Percentiles rank a stretch among this genome's conserved stretches.
These are phyloP conservation scores for Cucurbitaria berberidis DNA, from an alignment of 2,329 filamentous ascomycete species.

Conservation along the genomic window DNA sequence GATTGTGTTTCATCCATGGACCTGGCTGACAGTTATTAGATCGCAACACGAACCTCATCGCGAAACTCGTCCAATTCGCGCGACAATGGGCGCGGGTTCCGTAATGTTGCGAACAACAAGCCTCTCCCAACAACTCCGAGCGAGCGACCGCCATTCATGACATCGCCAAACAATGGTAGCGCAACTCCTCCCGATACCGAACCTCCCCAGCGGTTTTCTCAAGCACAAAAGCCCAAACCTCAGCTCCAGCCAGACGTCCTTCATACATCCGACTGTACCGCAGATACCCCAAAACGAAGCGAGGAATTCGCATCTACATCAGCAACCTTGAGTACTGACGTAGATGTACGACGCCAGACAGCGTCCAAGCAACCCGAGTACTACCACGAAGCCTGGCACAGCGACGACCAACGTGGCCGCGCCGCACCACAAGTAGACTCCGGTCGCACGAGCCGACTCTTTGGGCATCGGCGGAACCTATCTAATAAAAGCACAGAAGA, in stretches of 20 bases:
- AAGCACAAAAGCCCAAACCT: conserved; percentile 17
- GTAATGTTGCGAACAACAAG: conserved; percentile 45
- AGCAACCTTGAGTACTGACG: conserved; percentile 19
- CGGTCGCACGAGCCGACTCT: conserved; percentile 15
- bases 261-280: conserved; percentile 26
- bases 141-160: conserved; percentile 36
- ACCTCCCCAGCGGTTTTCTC: conserved; percentile 20
- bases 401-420: conserved; percentile 23
- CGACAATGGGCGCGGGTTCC: conserved; percentile 38
- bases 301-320: conserved; percentile 20
- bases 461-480: conserved; percentile 21
- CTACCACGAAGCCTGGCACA: conserved; percentile 30
- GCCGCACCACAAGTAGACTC: conserved; percentile 18
- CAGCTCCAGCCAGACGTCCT: conserved; percentile 23
- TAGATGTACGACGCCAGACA: conserved; percentile 20
- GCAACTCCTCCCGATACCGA: conserved; percentile 20
- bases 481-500: conserved; percentile 21
- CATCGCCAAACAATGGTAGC: conserved; percentile 21
- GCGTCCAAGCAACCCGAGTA: conserved; percentile 24
- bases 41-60: conserved; percentile 48
- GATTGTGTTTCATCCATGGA: background rate
- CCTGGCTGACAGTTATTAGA: conserved; percentile 29
- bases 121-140: conserved; percentile 43
- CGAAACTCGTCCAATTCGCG: conserved; percentile 45
- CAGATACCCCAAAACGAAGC: conserved; percentile 26